Conservation (phyloP, 2,329 filamentous ascomycete genomes). For the Albophoma yamanashiensis region DNA sequence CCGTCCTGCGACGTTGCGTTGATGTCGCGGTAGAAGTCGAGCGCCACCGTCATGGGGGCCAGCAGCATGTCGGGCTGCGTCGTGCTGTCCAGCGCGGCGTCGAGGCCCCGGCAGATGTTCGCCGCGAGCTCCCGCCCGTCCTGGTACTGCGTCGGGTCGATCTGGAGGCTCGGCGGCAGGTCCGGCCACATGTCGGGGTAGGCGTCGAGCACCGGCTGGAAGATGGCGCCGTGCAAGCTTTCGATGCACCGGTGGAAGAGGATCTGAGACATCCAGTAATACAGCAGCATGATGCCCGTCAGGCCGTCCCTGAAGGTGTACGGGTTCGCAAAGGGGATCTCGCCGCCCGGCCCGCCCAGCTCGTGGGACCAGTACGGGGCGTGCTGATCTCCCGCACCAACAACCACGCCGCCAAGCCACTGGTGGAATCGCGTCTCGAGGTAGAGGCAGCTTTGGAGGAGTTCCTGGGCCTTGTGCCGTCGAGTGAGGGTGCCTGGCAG, state of each 20-base stretch:
- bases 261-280: constrained; percentile 43
- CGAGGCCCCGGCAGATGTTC: constrained; percentile 39
- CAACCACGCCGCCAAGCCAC: constrained; percentile 29
- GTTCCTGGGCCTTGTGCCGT: constrained; percentile 33
- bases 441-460: constrained; percentile 35
- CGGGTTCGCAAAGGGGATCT: constrained; percentile 32
- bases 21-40: constrained; percentile 30
- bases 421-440: constrained; percentile 36
- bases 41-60: constrained; percentile 30
- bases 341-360: constrained; percentile 14
- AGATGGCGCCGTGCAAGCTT: constrained; percentile 30
- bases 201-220: constrained; percentile 30
- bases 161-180: constrained; percentile 24
- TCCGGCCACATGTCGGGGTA: constrained; percentile 27
- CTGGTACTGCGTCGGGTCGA: constrained; percentile 32
- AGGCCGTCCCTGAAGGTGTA: constrained; percentile 33
- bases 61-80: constrained; percentile 36
- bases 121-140: constrained; percentile 33
- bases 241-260: constrained; percentile 38
- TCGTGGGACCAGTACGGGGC: constrained; percentile 30
- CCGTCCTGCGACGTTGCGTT: constrained; percentile 27
- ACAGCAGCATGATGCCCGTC: constrained; percentile 36
- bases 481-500: constrained; percentile 29
- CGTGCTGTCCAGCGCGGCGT: constrained; percentile 31
- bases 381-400: constrained; percentile 15